A percentile compares a stretch with the other conserved stretches of the same genome.
Conservation (phyloP, 805 yeast species). For the Starmerella lactis-condensi region DNA sequence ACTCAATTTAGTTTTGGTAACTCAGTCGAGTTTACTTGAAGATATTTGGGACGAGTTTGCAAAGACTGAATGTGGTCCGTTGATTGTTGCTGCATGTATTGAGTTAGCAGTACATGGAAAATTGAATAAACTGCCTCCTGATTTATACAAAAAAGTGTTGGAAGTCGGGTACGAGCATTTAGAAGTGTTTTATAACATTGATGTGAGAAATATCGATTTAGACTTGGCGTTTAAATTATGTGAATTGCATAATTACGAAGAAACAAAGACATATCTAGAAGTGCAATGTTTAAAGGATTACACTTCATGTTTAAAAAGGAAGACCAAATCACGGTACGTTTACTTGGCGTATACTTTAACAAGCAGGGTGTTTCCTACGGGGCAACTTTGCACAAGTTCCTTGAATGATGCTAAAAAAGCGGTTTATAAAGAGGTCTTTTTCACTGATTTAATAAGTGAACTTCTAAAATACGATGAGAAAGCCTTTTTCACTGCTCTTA, state of each 20-base stretch:
- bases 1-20: slow-evolving; percentile 24
- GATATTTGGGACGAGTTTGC: slow-evolving; percentile 33
- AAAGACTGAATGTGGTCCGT: too few relatives aligned
- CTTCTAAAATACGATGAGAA: slow-evolving; percentile 6
- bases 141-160: slow-evolving; percentile 44
- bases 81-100: too few relatives aligned
- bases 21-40: slow-evolving; percentile 23
- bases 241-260: slow-evolving; percentile 29
- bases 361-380: slow-evolving; percentile 69
- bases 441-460: slow-evolving; percentile 2
- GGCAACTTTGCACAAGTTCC: slow-evolving; percentile 27
- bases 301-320: slow-evolving; percentile 20
- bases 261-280: slow-evolving; percentile 55
- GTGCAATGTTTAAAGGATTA: slow-evolving; percentile 50
- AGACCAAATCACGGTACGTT: slow-evolving; percentile 3
- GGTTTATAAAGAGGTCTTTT: slow-evolving; percentile 42
- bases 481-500: slow-evolving; percentile 46
- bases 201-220: slow-evolving; percentile 51
- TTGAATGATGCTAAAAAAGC: slow-evolving; percentile 28
- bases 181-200: slow-evolving; percentile 52
- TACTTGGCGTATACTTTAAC: slow-evolving; percentile 54
- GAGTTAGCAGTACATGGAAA: too few relatives aligned
- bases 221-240: slow-evolving; percentile 57
- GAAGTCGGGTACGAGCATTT: slow-evolving; percentile 31
- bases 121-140: slow-evolving; percentile 40